These are phyloP conservation scores for Coelastrella sp. DNA, from an alignment of 139 green algal genomes.

Conservation along the genomic window DNA sequence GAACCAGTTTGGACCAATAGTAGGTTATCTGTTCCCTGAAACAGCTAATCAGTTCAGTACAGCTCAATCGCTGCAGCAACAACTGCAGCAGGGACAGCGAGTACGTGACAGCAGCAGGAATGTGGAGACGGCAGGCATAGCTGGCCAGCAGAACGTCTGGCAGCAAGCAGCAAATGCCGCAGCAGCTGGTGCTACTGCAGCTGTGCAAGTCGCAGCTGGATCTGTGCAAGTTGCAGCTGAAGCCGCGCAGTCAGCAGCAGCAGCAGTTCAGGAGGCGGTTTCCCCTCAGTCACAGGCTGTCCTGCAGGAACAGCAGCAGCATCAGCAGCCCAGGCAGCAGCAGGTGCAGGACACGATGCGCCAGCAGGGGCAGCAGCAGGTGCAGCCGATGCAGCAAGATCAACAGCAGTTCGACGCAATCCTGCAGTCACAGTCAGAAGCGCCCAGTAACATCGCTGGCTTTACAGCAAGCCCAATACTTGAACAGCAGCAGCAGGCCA, in stretches of 20 bases:
- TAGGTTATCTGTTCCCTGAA: no score
- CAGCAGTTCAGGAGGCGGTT: background rate
- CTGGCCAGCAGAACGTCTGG: background rate
- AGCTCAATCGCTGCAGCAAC: background rate
- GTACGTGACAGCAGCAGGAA: background rate
- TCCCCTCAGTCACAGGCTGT: background rate
- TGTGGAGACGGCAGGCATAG: slow-evolving; percentile 9
- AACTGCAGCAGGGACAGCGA: background rate
- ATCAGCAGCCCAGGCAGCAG: background rate
- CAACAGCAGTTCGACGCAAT: no score
- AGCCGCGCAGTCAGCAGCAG: background rate
- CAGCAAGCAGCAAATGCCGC: background rate
- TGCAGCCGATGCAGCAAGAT: background rate
- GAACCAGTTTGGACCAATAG: no score
- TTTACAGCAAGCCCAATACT: no score
- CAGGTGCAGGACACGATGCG: background rate
- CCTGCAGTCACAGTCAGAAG: no score
- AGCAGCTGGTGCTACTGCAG: background rate
- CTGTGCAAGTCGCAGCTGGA: no score
- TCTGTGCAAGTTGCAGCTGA: no score
- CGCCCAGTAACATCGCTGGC: no score
- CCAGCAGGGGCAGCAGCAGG: background rate
- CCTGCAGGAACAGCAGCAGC: background rate
- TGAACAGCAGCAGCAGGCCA: no score
- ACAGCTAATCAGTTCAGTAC: background rate